These are phyloP conservation scores for Cyberlindnera meyerae DNA, from an alignment of 805 yeast species.

Conservation along the genomic window DNA sequence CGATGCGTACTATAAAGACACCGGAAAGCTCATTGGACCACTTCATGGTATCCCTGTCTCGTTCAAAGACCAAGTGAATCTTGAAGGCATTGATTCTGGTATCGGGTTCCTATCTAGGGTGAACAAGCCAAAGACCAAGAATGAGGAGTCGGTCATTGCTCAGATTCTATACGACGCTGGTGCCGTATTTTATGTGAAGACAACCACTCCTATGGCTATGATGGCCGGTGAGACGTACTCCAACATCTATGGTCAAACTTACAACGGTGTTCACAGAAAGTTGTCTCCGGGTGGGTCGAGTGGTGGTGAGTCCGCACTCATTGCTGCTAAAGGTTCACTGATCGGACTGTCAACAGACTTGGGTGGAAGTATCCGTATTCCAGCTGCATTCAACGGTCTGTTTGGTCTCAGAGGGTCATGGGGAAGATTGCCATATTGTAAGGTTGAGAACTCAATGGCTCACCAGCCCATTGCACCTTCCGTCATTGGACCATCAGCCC, in stretches of 20 bases:
- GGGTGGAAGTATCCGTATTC: conserved; percentile 47
- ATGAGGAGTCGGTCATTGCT: conserved; percentile 33
- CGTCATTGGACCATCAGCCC: conserved; percentile 45
- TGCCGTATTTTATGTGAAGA: conserved; percentile 50
- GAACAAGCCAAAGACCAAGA: conserved; percentile 46
- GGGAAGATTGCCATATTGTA: conserved; percentile 34
- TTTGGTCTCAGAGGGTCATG: conserved; percentile 40
- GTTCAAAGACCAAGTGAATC: conserved; percentile 39
- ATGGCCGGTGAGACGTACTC: conserved; percentile 42
- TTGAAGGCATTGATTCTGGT: conserved; percentile 44
- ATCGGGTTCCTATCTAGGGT: conserved; percentile 43
- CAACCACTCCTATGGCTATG: conserved; percentile 48
- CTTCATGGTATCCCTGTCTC: conserved; percentile 65
- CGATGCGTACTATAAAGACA: conserved; percentile 43
- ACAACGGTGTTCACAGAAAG: conserved; percentile 38
- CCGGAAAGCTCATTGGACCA: conserved; percentile 54
- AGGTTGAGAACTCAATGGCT: conserved; percentile 22
- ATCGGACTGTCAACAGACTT: conserved; percentile 54
- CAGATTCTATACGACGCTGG: conserved; percentile 38
- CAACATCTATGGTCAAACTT: conserved; percentile 40
- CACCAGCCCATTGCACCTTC: conserved; percentile 23
- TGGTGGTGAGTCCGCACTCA: conserved; percentile 48
- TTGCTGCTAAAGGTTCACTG: conserved; percentile 38
- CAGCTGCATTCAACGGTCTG: conserved; percentile 38
- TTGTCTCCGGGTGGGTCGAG: conserved; percentile 48